Conservation (phyloP, 306 rosid genomes). For the Inga laurina region DNA sequence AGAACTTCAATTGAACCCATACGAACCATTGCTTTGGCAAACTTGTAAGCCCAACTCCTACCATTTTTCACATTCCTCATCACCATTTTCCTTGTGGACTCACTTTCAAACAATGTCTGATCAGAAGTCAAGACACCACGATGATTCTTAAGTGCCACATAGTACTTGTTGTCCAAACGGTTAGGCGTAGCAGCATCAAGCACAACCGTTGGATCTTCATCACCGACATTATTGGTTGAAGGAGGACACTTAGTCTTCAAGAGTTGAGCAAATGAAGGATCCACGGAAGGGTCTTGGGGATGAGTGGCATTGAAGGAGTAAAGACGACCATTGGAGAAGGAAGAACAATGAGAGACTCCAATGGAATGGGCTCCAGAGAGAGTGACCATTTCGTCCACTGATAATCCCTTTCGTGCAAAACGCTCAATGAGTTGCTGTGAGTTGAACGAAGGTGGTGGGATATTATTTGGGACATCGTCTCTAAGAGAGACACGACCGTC, state of each 20-base stretch:
- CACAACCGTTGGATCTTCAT: background rate
- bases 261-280: background rate
- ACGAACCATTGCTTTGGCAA: conserved; percentile 16
- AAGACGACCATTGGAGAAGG: background rate
- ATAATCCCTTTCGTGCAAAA: background rate
- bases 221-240: background rate
- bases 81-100: conserved; percentile 33
- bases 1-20: background rate
- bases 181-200: background rate
- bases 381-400: conserved; percentile 1
- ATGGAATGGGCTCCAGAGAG: background rate
- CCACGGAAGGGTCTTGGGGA: background rate
- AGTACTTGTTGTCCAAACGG: conserved; percentile 33
- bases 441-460: background rate
- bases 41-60: conserved; percentile 31
- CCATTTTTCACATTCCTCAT: conserved; percentile 30
- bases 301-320: background rate
- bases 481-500: background rate
- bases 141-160: conserved; percentile 24
- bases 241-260: background rate
- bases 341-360: background rate
- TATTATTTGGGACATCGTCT: background rate
- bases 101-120: conserved; percentile 28
- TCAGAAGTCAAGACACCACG: conserved; percentile 45
- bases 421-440: background rate